Evolutionary conservation across 345 rosid species (phyloP).

Genomic region (Sisymbrium irio): DNA sequence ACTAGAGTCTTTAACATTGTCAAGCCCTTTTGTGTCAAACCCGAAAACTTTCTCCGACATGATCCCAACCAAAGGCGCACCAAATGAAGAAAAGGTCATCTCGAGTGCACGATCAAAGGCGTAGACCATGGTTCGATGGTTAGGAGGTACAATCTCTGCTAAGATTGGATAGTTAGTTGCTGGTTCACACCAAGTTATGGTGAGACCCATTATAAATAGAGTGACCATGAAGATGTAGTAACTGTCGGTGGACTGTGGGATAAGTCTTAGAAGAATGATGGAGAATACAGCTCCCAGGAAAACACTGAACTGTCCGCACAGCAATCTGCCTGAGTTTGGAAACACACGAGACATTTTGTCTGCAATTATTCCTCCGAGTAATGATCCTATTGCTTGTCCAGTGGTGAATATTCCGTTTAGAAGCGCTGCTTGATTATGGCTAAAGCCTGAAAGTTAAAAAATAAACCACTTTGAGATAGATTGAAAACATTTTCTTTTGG

Average conservation of each 20-base stretch:
- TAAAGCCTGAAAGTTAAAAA: conserved; percentile 47
- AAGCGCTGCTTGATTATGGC: conserved; percentile 62
- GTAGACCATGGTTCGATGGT: conserved; percentile 83
- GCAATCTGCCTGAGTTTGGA: conserved; percentile 67
- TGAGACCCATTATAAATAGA: conserved; percentile 68
- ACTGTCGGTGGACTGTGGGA: conserved; percentile 61
- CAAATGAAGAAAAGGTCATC: conserved; percentile 72
- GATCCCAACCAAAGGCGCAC: conserved; percentile 88
- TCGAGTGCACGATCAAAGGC: conserved; percentile 89
- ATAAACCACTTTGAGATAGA: background rate
- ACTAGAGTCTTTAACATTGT: conserved; percentile 47
- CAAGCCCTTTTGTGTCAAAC: conserved; percentile 56
- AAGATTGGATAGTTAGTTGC: conserved; percentile 84
- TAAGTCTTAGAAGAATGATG: conserved; percentile 54
- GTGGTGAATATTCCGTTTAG: conserved; percentile 64
- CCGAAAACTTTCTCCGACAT: conserved; percentile 76
- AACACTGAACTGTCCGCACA: conserved; percentile 86
- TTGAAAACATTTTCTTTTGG: background rate
- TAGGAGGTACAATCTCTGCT: conserved; percentile 81
- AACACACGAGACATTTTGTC: conserved; percentile 54
- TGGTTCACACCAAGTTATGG: conserved; percentile 76
- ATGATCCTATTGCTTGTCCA: conserved; percentile 70
- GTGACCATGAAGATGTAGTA: conserved; percentile 60
- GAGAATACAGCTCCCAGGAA: conserved; percentile 85
- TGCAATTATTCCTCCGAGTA: conserved; percentile 71